A percentile compares a stretch with the other conserved stretches of the same genome.
These are phyloP conservation scores for Vicia sativa DNA, from an alignment of 306 rosid species.

Conservation along the genomic window DNA sequence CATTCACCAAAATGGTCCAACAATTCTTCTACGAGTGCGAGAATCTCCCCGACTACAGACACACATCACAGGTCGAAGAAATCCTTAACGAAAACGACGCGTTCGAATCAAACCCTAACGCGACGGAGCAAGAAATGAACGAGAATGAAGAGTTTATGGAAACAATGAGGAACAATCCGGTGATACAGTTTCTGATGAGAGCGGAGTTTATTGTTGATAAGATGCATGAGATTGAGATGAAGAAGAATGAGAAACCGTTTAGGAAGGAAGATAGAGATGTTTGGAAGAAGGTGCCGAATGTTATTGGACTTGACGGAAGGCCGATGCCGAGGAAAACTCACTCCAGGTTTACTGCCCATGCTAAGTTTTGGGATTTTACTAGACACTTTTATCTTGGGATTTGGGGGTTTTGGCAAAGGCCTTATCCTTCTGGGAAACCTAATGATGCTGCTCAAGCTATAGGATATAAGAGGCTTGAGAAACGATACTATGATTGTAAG, in stretches of 20 bases:
- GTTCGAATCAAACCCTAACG: slow-evolving; percentile 60
- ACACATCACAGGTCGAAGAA: slow-evolving; percentile 76
- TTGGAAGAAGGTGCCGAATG: slow-evolving; percentile 72
- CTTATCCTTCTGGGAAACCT: slow-evolving; percentile 85
- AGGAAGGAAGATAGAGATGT: slow-evolving; percentile 60
- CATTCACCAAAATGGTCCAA: slow-evolving; percentile 49
- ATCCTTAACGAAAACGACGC: slow-evolving; percentile 55
- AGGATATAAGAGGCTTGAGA: slow-evolving; percentile 85
- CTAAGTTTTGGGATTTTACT: slow-evolving; percentile 87
- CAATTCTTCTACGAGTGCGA: slow-evolving; percentile 77
- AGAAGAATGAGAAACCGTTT: slow-evolving; percentile 66
- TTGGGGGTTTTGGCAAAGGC: slow-evolving; percentile 86
- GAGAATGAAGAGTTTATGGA: slow-evolving; percentile 64
- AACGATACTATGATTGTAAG: slow-evolving; percentile 89
- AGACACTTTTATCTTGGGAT: slow-evolving; percentile 82
- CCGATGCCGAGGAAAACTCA: slow-evolving; percentile 88
- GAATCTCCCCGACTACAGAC: slow-evolving; percentile 62
- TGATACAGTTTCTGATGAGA: slow-evolving; percentile 54
- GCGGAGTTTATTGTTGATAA: slow-evolving; percentile 65
- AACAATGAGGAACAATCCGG: slow-evolving; percentile 53
- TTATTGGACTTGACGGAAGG: slow-evolving; percentile 75
- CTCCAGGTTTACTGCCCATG: slow-evolving; percentile 48
- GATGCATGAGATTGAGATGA: slow-evolving; percentile 61
- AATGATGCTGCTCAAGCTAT: slow-evolving; percentile 87
- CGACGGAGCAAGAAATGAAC: slow-evolving; percentile 59